Conservation (phyloP, 768 basidiomycete species). For the Podaxis sp. region DNA sequence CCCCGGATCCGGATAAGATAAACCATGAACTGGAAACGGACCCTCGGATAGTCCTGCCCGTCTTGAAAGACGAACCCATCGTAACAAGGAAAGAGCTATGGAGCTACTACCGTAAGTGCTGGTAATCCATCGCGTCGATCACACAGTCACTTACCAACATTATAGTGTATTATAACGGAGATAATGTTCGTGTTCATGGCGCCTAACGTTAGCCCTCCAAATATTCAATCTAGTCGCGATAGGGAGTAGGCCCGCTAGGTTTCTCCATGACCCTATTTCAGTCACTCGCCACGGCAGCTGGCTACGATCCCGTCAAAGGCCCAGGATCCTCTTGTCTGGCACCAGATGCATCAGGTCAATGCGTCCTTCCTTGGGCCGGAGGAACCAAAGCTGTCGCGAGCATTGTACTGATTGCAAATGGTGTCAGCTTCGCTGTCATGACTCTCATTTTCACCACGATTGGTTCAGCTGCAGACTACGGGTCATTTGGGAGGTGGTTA, state of each 20-base stretch:
- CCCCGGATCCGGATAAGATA: neutral
- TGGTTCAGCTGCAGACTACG: slow-evolving; percentile 72
- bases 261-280: slow-evolving; percentile 79
- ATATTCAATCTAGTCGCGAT: neutral
- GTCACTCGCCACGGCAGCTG: slow-evolving; percentile 65
- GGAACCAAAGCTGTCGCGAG: slow-evolving; percentile 76
- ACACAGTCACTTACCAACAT: neutral
- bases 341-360: slow-evolving; percentile 60
- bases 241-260: slow-evolving; percentile 69
- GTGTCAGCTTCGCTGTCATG: slow-evolving; percentile 79
- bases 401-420: slow-evolving; percentile 74
- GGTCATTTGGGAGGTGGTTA: slow-evolving; percentile 75
- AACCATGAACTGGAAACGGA: neutral
- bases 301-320: slow-evolving; percentile 68
- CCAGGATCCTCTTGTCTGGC: slow-evolving; percentile 67
- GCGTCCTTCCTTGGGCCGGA: slow-evolving; percentile 74
- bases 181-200: slow-evolving; percentile 50
- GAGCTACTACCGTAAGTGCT: slow-evolving; percentile 70
- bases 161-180: slow-evolving; percentile 78
- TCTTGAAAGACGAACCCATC: slow-evolving; percentile 54
- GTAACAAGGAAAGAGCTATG: slow-evolving; percentile 75
- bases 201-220: neutral
- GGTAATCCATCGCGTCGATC: neutral
- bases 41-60: neutral
- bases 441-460: slow-evolving; percentile 80